Evolutionary conservation across 2,329 filamentous ascomycete species (phyloP), one percentile per base, ranked within the genome.

Genomic region (Aspergillus awamori): DNA sequence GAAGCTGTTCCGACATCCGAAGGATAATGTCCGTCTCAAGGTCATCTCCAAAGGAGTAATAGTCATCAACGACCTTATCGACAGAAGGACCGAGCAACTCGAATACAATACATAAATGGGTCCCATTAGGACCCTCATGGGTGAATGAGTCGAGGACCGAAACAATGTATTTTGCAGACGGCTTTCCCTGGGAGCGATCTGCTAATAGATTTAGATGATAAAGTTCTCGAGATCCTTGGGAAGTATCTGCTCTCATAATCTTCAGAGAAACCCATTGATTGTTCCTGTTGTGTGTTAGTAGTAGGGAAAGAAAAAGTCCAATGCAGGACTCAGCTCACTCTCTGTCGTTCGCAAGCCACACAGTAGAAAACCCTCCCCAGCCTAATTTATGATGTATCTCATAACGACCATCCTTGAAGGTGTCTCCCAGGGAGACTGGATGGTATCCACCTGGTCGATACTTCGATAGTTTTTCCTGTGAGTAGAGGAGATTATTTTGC

Each of bases 361-460:
- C 76, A 7, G 79, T 83, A 6, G 79, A 78, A 65, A 69, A 81
- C 3, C 76, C 74, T 26, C 81, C 80, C 38, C 73, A 78, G 33
- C 80, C 80, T 36, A 82, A 67, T 67, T 83, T 83, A 58, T 80
- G 75, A 54, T 79, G 64, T 49, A 82, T 69, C 47, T 72, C 70
- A 63, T 83, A 83, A 36, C 77, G 75, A 20, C 71, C 76, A 58
- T 74, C 54, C 20, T 77, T 62, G 62, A 82, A 80, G 1, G 65
- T 57, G 55, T 83, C 78, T 22, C 78, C 79, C 4, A 83, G 69
- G 4, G 65, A 68, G 7, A 80, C 72, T 3, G 81, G 79, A 66
- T 83, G 79, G 57, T 76, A 82, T 22, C 79, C 78, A 1, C 79
- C 78, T 8, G 69, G 70, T 5, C 61, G 66, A 65, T 82, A 81